Evolutionary conservation across 2,329 filamentous ascomycete genomes (phyloP), one percentile per base, ranked within the genome.

Genomic region (Cercospora beticola): DNA sequence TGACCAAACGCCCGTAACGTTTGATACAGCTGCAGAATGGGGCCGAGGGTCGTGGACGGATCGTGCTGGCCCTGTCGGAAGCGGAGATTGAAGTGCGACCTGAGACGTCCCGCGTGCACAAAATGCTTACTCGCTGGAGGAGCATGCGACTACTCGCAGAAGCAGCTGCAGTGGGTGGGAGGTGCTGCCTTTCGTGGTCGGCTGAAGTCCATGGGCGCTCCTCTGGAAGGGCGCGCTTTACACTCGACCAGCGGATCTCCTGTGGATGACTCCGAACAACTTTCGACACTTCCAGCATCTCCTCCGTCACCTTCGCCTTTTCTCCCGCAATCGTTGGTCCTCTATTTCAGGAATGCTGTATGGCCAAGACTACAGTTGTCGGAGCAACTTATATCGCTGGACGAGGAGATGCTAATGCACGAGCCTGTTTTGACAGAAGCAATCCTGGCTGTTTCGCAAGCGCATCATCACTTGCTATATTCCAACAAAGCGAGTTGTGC

Each of bases 61-160:
- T 68, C 65, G 18, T 68, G 65, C 52, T 64, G 61, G 52, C 14
- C 49, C 30, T 68, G 65, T 61, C 60, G 61, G 26, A 68, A 68
- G 33, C 61, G 65, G 16, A 40, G 65, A 16, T 31, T 68, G 31
- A 68, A 68, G 31, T 68, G 65, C 33, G 52, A 64, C 43, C 61
- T 64, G 21, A 40, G 28, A 6, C 49, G 46, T 10, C 65, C 65
- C 1, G 21, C 33, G 7, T 68, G 65, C 61, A 64, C 33, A 16
- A 56, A 58, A n/a, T 68, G 65, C 49, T n/a, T 52, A 23, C 30
- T 43, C 33, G 43, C n/a, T 16, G 60, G 16, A 28, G 26, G 23
- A 18, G 31, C 46, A 9, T 68, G 65, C 43, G 65, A 64, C 9
- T 68, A 68, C 46, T 33, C 60, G 16, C 21, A 56, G 30, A 58